Percentiles rank a stretch among this genome's conserved stretches.
phyloP scores from a whole-genome alignment of 2,329 filamentous ascomycete genomes.

The Cercospora sesami region DNA sequence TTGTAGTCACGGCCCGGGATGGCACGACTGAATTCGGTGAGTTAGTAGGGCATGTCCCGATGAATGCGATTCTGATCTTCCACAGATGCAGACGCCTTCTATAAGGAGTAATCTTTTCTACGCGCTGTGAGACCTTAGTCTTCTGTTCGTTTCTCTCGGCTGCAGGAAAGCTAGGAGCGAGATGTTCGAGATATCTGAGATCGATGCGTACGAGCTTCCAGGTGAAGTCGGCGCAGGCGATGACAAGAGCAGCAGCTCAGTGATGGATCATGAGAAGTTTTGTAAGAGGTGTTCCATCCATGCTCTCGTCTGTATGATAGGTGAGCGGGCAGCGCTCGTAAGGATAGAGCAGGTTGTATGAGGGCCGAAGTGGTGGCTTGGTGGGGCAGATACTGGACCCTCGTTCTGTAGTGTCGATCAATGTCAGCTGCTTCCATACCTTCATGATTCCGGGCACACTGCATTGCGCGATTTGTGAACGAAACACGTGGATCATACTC shows the following conservation, averaged over 20 bases:
- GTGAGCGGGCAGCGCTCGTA: neutral
- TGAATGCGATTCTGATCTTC: neutral
- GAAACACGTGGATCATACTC: neutral
- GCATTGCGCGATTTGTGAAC: neutral
- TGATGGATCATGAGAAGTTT: neutral
- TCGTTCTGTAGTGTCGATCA: slow-evolving; percentile 8
- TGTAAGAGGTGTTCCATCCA: neutral
- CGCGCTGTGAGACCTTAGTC: neutral
- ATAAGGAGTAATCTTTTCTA: neutral
- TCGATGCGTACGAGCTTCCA: neutral
- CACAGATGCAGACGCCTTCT: slow-evolving; percentile 16
- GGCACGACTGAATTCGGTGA: slow-evolving; percentile 20
- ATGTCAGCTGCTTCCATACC: neutral
- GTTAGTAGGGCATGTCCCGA: neutral
- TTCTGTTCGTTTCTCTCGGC: neutral
- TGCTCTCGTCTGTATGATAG: neutral
- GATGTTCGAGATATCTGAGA: neutral
- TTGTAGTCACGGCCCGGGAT: slow-evolving; percentile 4
- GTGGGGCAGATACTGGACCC: slow-evolving; percentile 2
- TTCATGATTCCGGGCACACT: neutral
- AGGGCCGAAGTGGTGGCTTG: neutral
- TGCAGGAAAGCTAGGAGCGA: neutral
- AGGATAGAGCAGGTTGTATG: neutral
- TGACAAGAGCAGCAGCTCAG: neutral
- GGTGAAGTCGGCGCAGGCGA: neutral